Evolutionary conservation across 139 green algal species (phyloP).

Genomic region (Coelastrella sp.): DNA sequence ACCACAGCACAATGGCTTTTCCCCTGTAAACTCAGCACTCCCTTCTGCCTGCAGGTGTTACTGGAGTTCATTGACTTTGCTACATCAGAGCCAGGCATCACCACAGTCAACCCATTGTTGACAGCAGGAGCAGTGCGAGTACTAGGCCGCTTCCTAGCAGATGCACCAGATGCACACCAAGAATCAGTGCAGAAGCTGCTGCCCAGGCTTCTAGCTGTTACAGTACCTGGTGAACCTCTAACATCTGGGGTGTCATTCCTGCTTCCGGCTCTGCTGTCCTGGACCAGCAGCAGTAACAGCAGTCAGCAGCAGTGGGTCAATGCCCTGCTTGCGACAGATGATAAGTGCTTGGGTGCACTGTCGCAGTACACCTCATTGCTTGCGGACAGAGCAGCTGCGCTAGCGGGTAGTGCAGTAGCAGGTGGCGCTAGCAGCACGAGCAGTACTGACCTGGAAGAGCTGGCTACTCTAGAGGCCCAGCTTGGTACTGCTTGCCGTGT

Average conservation of each 20-base stretch:
- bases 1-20: too few relatives aligned
- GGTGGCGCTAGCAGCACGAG: too few relatives aligned
- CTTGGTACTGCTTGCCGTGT: conserved; percentile 37
- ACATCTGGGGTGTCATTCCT: conserved; percentile 48
- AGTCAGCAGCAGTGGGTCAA: conserved; percentile 21
- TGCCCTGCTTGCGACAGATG: neutral
- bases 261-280: conserved; percentile 56
- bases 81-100: neutral
- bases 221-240: neutral
- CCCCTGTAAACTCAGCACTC: too few relatives aligned
- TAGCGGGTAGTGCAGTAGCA: neutral
- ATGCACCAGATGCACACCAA: conserved; percentile 51
- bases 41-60: neutral
- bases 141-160: conserved; percentile 57
- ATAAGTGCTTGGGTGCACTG: neutral
- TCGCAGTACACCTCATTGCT: neutral
- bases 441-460: neutral
- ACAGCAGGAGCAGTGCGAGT: conserved; percentile 24
- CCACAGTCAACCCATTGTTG: neutral
- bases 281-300: neutral
- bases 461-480: neutral
- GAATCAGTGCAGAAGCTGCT: conserved; percentile 34
- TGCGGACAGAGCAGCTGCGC: conserved; percentile 7
- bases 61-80: conserved; percentile 38
- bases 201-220: conserved; percentile 46